Evolutionary conservation across 768 basidiomycete species (phyloP).

Genomic region (Tremella mesenterica): DNA sequence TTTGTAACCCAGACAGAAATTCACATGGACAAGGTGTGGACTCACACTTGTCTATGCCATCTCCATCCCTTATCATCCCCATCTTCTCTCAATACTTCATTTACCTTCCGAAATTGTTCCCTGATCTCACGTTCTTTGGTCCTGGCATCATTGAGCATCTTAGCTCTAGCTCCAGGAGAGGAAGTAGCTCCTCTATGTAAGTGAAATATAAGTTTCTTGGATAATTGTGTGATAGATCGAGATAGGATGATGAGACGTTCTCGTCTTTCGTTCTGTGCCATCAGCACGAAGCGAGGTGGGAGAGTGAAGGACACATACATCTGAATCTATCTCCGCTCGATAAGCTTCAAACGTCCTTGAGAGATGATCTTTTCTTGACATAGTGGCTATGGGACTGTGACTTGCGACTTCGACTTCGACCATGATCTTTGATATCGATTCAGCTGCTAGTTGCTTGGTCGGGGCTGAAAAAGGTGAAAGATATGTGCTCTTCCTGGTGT

Average conservation of each 20-base stretch:
- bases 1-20: background rate
- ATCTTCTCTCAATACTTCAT: conserved; percentile 36
- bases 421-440: no score
- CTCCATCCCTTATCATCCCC: conserved; percentile 26
- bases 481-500: no score
- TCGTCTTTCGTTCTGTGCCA: conserved; percentile 65
- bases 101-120: conserved; percentile 56
- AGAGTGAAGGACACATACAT: conserved; percentile 17
- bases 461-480: no score
- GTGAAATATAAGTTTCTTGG: conserved; percentile 89
- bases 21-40: background rate
- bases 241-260: conserved; percentile 83
- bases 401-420: no score
- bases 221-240: conserved; percentile 79
- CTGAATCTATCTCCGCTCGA: conserved; percentile 28
- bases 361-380: conserved; percentile 27
- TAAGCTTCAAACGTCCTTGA: conserved; percentile 33
- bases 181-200: conserved; percentile 60
- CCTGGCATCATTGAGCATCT: conserved; percentile 42
- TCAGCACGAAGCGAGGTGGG: background rate
- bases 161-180: conserved; percentile 20
- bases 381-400: no score
- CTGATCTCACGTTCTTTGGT: conserved; percentile 63
- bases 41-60: conserved; percentile 41
- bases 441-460: no score